Evolutionary conservation across 1,284 basidiomycete genomes (phyloP).

Genomic region (Heterobasidion occidentale): DNA sequence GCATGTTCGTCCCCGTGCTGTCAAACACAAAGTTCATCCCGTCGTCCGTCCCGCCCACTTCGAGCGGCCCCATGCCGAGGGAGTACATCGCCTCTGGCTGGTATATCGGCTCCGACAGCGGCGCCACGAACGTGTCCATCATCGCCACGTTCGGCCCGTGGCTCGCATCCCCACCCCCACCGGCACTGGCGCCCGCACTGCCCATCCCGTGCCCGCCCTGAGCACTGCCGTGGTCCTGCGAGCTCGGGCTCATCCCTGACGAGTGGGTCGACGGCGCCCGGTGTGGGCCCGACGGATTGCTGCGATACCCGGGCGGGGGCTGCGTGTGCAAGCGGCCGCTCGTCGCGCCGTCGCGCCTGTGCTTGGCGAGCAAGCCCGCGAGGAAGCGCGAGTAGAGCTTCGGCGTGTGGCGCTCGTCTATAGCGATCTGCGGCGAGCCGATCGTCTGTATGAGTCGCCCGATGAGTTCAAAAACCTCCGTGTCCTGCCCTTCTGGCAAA

Average conservation of each 20-base stretch:
- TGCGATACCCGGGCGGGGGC: constrained; percentile 26
- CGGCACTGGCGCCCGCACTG: background rate
- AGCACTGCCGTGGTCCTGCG: background rate
- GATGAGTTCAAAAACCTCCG: constrained; percentile 65
- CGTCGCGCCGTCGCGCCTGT: constrained; percentile 53
- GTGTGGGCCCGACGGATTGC: constrained; percentile 10
- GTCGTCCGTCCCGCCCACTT: background rate
- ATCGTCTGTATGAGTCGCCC: constrained; percentile 64
- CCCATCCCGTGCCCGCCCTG: background rate
- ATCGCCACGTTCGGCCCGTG: background rate
- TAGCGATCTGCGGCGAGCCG: constrained; percentile 66
- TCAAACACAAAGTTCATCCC: constrained; percentile 11
- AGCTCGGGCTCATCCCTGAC: background rate
- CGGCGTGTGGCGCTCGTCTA: constrained; percentile 77
- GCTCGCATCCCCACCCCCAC: no score
- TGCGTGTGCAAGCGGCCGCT: constrained; percentile 39
- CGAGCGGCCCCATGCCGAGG: constrained; percentile 3
- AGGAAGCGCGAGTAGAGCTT: constrained; percentile 77
- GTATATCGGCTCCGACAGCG: constrained; percentile 4
- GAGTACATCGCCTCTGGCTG: constrained; percentile 1
- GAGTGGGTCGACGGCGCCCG: background rate
- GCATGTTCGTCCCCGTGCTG: background rate
- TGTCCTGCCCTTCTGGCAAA: constrained; percentile 52
- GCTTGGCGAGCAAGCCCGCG: constrained; percentile 54
- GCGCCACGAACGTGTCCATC: background rate